A percentile compares a stretch with the other conserved stretches of the same genome.
These are phyloP conservation scores for Kuraishia molischiana DNA, from an alignment of 805 yeast genomes.

Conservation along the genomic window DNA sequence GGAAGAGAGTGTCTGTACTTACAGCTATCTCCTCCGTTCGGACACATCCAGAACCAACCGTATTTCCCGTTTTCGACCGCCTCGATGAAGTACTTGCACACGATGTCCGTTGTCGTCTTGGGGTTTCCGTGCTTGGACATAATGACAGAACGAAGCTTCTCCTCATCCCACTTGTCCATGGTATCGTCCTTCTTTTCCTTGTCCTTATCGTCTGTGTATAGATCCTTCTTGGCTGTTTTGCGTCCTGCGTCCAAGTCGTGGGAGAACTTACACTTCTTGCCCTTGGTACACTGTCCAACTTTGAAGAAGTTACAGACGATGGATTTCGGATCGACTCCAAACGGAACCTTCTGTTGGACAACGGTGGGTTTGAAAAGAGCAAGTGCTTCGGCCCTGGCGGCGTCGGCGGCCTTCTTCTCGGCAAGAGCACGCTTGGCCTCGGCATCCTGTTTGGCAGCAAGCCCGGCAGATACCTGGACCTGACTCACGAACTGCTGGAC, in stretches of 20 bases:
- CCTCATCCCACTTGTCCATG: constrained; percentile 97
- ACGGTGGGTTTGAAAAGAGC: constrained; percentile 59
- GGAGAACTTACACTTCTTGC: constrained; percentile 82
- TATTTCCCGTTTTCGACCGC: constrained; percentile 96
- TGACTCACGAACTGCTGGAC: constrained; percentile 70
- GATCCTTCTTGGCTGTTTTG: constrained; percentile 82
- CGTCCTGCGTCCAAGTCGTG: constrained; percentile 84
- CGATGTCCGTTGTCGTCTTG: constrained; percentile 86
- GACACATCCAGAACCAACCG: constrained; percentile 99
- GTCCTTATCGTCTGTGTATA: constrained; percentile 71
- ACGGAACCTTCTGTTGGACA: constrained; percentile 78
- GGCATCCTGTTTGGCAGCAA: constrained; percentile 36
- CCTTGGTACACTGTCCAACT: constrained; percentile 74
- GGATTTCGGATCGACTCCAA: constrained; percentile 96
- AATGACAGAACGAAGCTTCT: constrained; percentile 79
- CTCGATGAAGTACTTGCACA: constrained; percentile 89
- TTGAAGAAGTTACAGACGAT: constrained; percentile 86
- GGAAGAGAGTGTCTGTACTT: constrained; percentile 94
- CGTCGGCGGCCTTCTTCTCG: constrained; percentile 84
- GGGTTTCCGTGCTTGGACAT: constrained; percentile 91
- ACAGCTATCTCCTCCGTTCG: constrained; percentile 88
- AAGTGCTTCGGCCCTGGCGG: constrained; percentile 81
- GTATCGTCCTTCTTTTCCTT: constrained; percentile 67
- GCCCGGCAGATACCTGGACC: constrained; percentile 50
- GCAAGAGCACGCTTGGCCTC: constrained; percentile 65